phyloP scores from a whole-genome alignment of 2,329 filamentous ascomycete species.

The Xylariaceae sp. region DNA sequence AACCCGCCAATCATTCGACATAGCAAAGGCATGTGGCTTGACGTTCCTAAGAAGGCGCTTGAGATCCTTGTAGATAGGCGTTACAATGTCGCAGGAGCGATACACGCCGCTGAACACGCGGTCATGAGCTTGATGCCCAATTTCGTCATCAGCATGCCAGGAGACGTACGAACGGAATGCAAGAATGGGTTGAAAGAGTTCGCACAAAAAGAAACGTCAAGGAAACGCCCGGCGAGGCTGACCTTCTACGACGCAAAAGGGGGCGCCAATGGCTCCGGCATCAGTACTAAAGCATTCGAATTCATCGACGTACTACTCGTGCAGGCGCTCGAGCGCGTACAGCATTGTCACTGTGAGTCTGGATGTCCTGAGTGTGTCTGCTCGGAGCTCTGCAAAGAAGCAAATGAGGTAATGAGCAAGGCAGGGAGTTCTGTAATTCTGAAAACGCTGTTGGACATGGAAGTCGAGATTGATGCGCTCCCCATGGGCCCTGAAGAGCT shows the following conservation, averaged over 20 bases:
- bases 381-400: constrained; percentile 76
- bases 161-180: constrained; percentile 91
- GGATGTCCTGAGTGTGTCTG: constrained; percentile 91
- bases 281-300: constrained; percentile 90
- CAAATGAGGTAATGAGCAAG: constrained; percentile 92
- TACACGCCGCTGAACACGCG: constrained; percentile 93
- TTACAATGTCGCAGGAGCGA: constrained; percentile 80
- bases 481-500: constrained; percentile 79
- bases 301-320: constrained; percentile 75
- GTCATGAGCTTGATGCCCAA: constrained; percentile 83
- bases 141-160: constrained; percentile 84
- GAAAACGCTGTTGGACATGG: constrained; percentile 66
- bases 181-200: constrained; percentile 89
- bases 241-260: constrained; percentile 97
- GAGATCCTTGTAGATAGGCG: constrained; percentile 69
- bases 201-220: constrained; percentile 59
- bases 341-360: constrained; percentile 69
- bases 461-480: constrained; percentile 78
- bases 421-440: constrained; percentile 79
- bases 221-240: constrained; percentile 81
- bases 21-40: constrained; percentile 92
- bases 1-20: constrained; percentile 84
- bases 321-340: constrained; percentile 73
- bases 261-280: constrained; percentile 75
- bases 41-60: constrained; percentile 75